These are phyloP conservation scores for Conoideocrella luteorostrata DNA, from an alignment of 2,329 filamentous ascomycete genomes.

Conservation along the genomic window DNA sequence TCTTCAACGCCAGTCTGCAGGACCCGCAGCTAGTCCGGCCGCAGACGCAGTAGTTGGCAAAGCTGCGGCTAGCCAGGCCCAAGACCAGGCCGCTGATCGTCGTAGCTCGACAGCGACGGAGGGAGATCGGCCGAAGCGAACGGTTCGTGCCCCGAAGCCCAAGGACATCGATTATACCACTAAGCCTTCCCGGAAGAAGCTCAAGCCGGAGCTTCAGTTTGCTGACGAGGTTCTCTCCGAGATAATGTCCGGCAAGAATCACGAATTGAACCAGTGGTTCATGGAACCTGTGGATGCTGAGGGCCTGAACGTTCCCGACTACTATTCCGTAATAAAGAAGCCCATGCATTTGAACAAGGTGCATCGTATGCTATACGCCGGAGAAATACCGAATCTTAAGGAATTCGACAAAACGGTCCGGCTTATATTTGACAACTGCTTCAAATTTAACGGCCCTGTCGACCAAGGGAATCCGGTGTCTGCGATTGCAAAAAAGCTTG, in stretches of 20 bases:
- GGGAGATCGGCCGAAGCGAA: constrained; percentile 78
- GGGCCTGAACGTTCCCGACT: constrained; percentile 85
- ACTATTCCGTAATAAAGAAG: constrained; percentile 90
- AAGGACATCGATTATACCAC: constrained; percentile 85
- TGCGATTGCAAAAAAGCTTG: constrained; percentile 62
- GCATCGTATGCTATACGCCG: constrained; percentile 64
- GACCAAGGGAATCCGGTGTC: constrained; percentile 63
- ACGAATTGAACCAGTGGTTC: constrained; percentile 65
- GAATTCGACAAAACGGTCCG: constrained; percentile 81
- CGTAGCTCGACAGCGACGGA: constrained; percentile 74
- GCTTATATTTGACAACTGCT: constrained; percentile 84
- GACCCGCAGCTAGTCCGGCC: constrained; percentile 22
- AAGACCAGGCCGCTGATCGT: constrained; percentile 18
- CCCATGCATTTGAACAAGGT: constrained; percentile 94
- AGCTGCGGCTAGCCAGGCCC: constrained; percentile 12
- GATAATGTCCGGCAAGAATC: constrained; percentile 68
- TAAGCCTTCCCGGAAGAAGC: constrained; percentile 76
- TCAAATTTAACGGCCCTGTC: constrained; percentile 69
- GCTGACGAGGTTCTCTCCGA: constrained; percentile 77
- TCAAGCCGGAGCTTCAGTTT: constrained; percentile 82
- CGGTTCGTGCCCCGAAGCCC: constrained; percentile 84
- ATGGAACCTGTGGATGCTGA: constrained; percentile 84
- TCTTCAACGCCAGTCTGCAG: constrained; percentile 22
- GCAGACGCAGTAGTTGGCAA: constrained; percentile 16
- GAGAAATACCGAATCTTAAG: constrained; percentile 73